These are phyloP conservation scores for Populus hybrid DNA, from an alignment of 441 rosid genomes.

Conservation along the genomic window DNA sequence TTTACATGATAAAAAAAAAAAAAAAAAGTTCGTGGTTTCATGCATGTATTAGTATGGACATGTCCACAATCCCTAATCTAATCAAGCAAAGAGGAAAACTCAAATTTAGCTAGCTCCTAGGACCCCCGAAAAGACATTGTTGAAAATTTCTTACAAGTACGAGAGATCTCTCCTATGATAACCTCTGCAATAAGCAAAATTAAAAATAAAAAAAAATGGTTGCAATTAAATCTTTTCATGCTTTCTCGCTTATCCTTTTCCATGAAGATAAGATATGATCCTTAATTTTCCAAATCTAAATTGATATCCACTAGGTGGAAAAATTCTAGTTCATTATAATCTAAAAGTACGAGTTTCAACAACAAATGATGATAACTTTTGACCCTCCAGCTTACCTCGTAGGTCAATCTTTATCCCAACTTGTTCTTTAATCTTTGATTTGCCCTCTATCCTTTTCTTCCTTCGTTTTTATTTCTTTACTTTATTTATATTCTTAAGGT, in stretches of 20 bases:
- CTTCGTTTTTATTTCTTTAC: background rate
- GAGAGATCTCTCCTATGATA: no score
- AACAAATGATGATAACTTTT: background rate
- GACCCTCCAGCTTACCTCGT: background rate
- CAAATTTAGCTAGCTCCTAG: background rate
- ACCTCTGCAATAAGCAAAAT: no score
- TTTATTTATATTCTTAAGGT: background rate
- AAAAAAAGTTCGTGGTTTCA: no score
- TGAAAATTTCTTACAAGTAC: no score
- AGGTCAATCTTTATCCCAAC: background rate
- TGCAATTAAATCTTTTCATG: background rate
- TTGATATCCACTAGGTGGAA: background rate
- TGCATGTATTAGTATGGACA: background rate
- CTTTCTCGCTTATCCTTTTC: background rate
- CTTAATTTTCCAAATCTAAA: background rate
- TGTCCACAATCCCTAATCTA: background rate
- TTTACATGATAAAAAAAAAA: no score
- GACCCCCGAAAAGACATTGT: background rate
- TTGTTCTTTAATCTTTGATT: background rate
- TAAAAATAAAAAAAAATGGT: background rate
- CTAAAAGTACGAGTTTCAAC: background rate
- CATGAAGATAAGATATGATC: slow-evolving; percentile 9
- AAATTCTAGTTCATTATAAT: background rate
- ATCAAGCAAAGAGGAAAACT: background rate
- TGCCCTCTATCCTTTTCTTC: background rate